phyloP scores from a whole-genome alignment of 805 yeast genomes.

The Myxozyma geophila region DNA sequence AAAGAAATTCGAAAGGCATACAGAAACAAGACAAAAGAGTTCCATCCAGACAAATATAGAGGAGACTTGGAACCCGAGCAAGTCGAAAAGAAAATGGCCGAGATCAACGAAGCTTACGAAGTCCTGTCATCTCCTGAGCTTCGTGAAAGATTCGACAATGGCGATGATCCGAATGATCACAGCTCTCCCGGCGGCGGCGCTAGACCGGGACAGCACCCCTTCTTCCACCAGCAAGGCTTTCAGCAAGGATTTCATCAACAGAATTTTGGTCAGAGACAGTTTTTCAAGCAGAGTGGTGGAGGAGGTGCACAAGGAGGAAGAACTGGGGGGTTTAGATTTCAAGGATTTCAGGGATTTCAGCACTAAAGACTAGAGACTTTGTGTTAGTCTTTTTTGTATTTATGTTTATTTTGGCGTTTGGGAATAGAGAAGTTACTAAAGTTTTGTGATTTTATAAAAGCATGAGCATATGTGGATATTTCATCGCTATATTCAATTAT shows the following conservation, averaged over 20 bases:
- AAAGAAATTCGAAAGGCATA: constrained; percentile 80
- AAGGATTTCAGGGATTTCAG: constrained; percentile 4
- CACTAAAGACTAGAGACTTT: neutral
- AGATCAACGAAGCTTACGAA: constrained; percentile 91
- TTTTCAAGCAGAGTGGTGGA: constrained; percentile 9
- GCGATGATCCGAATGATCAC: constrained; percentile 54
- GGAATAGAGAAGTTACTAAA: neutral
- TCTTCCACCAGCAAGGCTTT: constrained; percentile 10
- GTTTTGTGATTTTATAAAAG: neutral
- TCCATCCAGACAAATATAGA: constrained; percentile 90
- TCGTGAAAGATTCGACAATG: constrained; percentile 68
- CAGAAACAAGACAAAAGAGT: constrained; percentile 73
- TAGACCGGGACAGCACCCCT: constrained; percentile 7
- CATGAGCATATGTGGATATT: neutral
- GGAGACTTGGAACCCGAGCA: constrained; percentile 68
- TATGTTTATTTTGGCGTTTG: neutral
- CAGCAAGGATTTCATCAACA: constrained; percentile 5
- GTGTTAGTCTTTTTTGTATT: neutral
- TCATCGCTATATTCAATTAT: neutral
- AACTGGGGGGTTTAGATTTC: constrained; percentile 14
- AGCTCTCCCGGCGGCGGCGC: constrained; percentile 19
- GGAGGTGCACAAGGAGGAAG: constrained; percentile 6
- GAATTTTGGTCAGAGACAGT: constrained; percentile 9
- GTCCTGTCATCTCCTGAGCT: constrained; percentile 69
- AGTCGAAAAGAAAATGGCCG: constrained; percentile 84